Evolutionary conservation across 1,139 yeast genomes (phyloP).

Genomic region (Candida sp.): DNA sequence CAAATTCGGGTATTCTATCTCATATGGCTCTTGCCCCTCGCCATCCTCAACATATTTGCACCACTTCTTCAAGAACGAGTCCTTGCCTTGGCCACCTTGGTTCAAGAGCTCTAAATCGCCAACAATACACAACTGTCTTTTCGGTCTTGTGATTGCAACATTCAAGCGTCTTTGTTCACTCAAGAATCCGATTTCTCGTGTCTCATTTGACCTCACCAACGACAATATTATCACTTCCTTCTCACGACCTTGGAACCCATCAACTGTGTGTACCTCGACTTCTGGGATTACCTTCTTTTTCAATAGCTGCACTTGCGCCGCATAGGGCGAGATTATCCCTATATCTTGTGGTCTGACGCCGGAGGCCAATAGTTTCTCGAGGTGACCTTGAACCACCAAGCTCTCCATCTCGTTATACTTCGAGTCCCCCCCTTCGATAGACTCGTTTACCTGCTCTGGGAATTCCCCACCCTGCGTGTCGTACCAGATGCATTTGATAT

Average conservation of each 20-base stretch:
- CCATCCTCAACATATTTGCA: constrained; percentile 62
- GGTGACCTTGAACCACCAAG: constrained; percentile 59
- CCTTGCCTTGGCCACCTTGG: constrained; percentile 32
- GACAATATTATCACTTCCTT: constrained; percentile 75
- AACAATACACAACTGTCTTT: constrained; percentile 80
- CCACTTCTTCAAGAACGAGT: constrained; percentile 64
- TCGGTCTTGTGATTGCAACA: constrained; percentile 93
- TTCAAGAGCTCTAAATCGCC: constrained; percentile 78
- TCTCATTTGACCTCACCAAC: constrained; percentile 49
- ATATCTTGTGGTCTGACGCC: constrained; percentile 59
- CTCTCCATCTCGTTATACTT: constrained; percentile 81
- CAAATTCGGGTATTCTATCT: constrained; percentile 67
- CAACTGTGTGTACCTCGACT: constrained; percentile 50
- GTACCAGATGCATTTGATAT: constrained; percentile 63
- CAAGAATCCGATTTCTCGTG: constrained; percentile 74
- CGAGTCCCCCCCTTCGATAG: constrained; percentile 43
- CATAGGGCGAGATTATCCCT: constrained; percentile 89
- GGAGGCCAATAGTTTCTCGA: constrained; percentile 46
- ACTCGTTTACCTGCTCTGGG: constrained; percentile 58
- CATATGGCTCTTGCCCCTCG: constrained; percentile 27
- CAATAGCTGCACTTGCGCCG: constrained; percentile 77
- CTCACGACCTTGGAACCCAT: constrained; percentile 65
- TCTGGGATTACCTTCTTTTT: constrained; percentile 34
- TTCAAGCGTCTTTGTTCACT: constrained; percentile 74
- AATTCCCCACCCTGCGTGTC: constrained; percentile 95